A percentile compares a stretch with the other conserved stretches of the same genome.
Evolutionary conservation across 2,329 filamentous ascomycete species (phyloP).

Genomic region (Aspergillus nomiae): DNA sequence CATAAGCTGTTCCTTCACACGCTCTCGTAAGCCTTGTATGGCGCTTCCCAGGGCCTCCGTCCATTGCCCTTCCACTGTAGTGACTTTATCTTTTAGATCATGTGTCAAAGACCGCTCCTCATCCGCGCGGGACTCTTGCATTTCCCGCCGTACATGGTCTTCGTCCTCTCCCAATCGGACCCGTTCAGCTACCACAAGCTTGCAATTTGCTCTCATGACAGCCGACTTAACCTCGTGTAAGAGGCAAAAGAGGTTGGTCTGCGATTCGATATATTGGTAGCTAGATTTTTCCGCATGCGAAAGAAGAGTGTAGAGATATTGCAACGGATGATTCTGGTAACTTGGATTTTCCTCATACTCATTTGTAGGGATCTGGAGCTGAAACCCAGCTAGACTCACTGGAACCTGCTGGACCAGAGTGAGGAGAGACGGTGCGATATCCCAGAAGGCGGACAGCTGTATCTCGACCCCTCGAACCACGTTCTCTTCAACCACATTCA

Average conservation of each 20-base stretch:
- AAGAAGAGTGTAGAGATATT: conserved; percentile 85
- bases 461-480: conserved; percentile 86
- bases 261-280: conserved; percentile 95
- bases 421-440: conserved; percentile 83
- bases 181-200: conserved; percentile 68
- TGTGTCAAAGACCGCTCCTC: conserved; percentile 74
- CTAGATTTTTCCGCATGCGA: conserved; percentile 88
- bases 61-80: conserved; percentile 90
- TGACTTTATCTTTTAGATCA: conserved; percentile 91
- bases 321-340: conserved; percentile 78
- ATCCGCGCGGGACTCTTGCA: conserved; percentile 60
- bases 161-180: conserved; percentile 47
- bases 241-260: conserved; percentile 86
- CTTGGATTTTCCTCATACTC: conserved; percentile 85
- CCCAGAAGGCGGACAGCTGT: conserved; percentile 95
- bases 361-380: conserved; percentile 72
- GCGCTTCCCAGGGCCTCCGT: conserved; percentile 78
- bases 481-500: conserved; percentile 77
- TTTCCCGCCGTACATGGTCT: conserved; percentile 48
- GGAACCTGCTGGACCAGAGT: conserved; percentile 81
- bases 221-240: conserved; percentile 87
- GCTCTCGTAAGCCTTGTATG: conserved; percentile 71
- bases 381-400: conserved; percentile 56
- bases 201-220: conserved; percentile 68
- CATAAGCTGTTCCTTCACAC: conserved; percentile 72